These are phyloP conservation scores for Penicillium riverlandense DNA, from an alignment of 495 filamentous ascomycete species.

Conservation along the genomic window DNA sequence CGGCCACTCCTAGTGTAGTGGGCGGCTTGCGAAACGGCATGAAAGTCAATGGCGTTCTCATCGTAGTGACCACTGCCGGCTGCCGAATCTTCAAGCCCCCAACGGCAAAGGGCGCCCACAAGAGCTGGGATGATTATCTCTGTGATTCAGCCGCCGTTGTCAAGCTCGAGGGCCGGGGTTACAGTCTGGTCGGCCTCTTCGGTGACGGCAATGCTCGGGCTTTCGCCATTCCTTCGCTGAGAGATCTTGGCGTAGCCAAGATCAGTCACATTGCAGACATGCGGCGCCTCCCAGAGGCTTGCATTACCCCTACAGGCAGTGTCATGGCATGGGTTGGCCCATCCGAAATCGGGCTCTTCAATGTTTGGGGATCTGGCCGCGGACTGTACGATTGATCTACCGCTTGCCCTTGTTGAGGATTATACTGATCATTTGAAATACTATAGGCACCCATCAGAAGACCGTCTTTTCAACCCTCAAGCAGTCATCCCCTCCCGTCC, in stretches of 20 bases:
- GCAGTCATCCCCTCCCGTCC: conserved; percentile 69
- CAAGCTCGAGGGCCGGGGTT: conserved; percentile 62
- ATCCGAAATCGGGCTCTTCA: conserved; percentile 70
- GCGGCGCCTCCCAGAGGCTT: conserved; percentile 55
- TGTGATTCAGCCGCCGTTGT: conserved; percentile 73
- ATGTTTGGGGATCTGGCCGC: conserved; percentile 70
- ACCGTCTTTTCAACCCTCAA: conserved; percentile 71
- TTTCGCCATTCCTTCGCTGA: conserved; percentile 78
- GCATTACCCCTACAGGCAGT: conserved; percentile 68
- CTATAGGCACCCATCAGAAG: conserved; percentile 44
- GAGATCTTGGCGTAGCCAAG: conserved; percentile 66
- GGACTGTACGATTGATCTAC: conserved; percentile 33
- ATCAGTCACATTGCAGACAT: conserved; percentile 63
- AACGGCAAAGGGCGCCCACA: conserved; percentile 76
- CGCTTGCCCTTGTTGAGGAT: conserved; percentile 19
- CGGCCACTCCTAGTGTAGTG: conserved; percentile 66
- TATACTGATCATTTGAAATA: no score
- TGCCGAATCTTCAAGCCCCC: conserved; percentile 82
- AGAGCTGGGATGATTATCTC: conserved; percentile 72
- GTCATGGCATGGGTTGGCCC: conserved; percentile 87
- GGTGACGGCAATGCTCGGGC: conserved; percentile 69
- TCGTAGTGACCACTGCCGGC: conserved; percentile 65
- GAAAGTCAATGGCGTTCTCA: conserved; percentile 62
- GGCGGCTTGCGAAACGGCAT: conserved; percentile 61
- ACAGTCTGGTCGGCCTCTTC: conserved; percentile 77